These are phyloP conservation scores for Meyerozyma athensensis DNA, from an alignment of 1,139 yeast genomes.

Conservation along the genomic window DNA sequence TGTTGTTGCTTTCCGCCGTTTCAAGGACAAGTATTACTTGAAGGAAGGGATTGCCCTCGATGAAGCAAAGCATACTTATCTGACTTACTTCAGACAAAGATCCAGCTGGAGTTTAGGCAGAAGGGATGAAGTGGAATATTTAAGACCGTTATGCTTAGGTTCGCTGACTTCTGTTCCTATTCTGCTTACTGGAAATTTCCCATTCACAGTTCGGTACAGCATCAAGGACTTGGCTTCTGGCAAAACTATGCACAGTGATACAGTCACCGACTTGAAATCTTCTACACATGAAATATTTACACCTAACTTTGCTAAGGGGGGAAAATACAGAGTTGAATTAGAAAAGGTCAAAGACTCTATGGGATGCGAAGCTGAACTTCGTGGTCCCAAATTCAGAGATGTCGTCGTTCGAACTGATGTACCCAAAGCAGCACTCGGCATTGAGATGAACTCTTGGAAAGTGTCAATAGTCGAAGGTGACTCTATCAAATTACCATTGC, in stretches of 20 bases:
- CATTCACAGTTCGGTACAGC: constrained; percentile 61
- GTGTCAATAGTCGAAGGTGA: constrained; percentile 58
- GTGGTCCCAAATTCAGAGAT: constrained; percentile 49
- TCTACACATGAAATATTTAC: constrained; percentile 40
- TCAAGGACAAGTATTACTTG: constrained; percentile 54
- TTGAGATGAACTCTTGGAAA: constrained; percentile 7
- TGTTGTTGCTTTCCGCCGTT: constrained; percentile 58
- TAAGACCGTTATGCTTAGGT: constrained; percentile 37
- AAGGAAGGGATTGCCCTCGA: constrained; percentile 27
- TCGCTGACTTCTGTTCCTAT: constrained; percentile 44
- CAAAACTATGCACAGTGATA: constrained; percentile 43
- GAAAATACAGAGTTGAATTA: constrained; percentile 60
- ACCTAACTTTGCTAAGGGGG: constrained; percentile 58
- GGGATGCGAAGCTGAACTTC: constrained; percentile 63
- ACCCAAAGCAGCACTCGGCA: constrained; percentile 37
- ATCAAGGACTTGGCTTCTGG: constrained; percentile 35
- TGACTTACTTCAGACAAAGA: constrained; percentile 48
- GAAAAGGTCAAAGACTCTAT: constrained; percentile 66
- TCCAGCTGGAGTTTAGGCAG: constrained; percentile 36
- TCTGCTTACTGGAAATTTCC: constrained; percentile 69
- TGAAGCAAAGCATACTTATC: constrained; percentile 37
- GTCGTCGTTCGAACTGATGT: constrained; percentile 63
- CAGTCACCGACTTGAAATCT: constrained; percentile 38
- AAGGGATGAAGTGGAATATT: constrained; percentile 10
- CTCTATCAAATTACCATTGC: constrained; percentile 52